Base-by-base conservation (phyloP, 2,329 filamentous ascomycete genomes). In the Cytospora schulzeri region DNA sequence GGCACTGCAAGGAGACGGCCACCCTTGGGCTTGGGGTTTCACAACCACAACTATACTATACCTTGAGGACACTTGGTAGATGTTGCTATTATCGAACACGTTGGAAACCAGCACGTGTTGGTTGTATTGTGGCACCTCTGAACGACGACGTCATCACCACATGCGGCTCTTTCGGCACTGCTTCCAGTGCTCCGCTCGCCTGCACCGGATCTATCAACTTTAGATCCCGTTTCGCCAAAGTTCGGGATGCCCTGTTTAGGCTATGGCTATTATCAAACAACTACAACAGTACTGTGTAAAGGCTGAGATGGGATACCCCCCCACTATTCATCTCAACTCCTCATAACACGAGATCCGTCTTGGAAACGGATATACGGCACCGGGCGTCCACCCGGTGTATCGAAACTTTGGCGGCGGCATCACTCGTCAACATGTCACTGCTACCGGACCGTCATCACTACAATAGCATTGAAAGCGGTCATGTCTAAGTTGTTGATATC, bases 61-160 rank as follows among this genome's bases (percentile, higher is more conserved):
- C 29, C n/a, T n/a, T n/a, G n/a, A n/a, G n/a, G n/a, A n/a, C n/a
- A n/a, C 4, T 29, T 29, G 29, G 38, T 41, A 22, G 41, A n/a
- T 45, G 6, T 1, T 45, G 11, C 4, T n/a, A 15, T 33, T 33
- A 33, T 33, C 41, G 41, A 12, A 48, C 41, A 24, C n/a, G 45
- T 24, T 48, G 3, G 45, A 24, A 24, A 48, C 4, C 11, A 11
- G 45, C 45, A 48, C 19, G 41, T 45, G 9, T 22, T 48, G n/a
- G 11, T 12, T 48, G 9, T 14, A 9, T 48, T 41, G 38, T n/a
- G 38, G 15, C 17, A 41, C 38, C 38, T 41, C 38, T 48, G 45
- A 48, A 9, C 45, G 60, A 9, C 45, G 60, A 62, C 60, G 60
- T 62, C 60, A 62, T 62, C 17, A 28, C 60, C 52, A 56, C 52